These are phyloP conservation scores for Verticillium nonalfalfae DNA, from an alignment of 2,329 filamentous ascomycete species.

Conservation along the genomic window DNA sequence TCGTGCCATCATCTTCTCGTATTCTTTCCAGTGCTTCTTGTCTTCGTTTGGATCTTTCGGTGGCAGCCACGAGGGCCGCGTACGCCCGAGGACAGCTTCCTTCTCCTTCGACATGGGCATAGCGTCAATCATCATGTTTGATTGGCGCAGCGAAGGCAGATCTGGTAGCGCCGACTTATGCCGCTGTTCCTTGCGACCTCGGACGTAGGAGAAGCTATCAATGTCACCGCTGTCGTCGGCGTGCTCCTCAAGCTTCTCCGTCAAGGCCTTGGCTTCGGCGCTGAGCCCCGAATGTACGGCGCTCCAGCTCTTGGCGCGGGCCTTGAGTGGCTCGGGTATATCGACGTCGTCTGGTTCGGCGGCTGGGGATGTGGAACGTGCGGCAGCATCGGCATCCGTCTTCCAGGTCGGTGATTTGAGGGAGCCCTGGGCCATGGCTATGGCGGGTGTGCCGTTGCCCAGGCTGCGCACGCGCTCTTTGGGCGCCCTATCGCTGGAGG, in stretches of 20 bases:
- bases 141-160: constrained; percentile 62
- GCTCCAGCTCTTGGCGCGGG: constrained; percentile 69
- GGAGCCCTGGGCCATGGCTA: constrained; percentile 53
- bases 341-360: constrained; percentile 1
- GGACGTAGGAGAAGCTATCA: constrained; percentile 13
- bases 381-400: constrained; percentile 30
- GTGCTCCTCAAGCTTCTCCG: constrained; percentile 75
- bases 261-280: constrained; percentile 66
- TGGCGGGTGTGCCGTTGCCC: constrained; percentile 58
- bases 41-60: constrained; percentile 89
- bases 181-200: constrained; percentile 35
- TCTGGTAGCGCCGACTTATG: constrained; percentile 64
- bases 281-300: constrained; percentile 62
- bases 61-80: constrained; percentile 76
- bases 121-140: constrained; percentile 79
- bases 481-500: constrained; percentile 44
- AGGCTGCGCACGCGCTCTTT: constrained; percentile 48
- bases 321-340: constrained; percentile 36
- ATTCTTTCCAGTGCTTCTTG: constrained; percentile 78
- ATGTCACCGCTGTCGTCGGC: constrained; percentile 49
- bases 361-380: constrained; percentile 3
- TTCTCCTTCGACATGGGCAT: constrained; percentile 82
- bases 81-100: constrained; percentile 74
- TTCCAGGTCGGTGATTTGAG: constrained; percentile 52
- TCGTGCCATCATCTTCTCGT: constrained; percentile 72